A percentile compares a stretch with the other conserved stretches of the same genome.
Evolutionary conservation across 192 early-diverging fungal species (phyloP).

Genomic region (Coemansia sp.): DNA sequence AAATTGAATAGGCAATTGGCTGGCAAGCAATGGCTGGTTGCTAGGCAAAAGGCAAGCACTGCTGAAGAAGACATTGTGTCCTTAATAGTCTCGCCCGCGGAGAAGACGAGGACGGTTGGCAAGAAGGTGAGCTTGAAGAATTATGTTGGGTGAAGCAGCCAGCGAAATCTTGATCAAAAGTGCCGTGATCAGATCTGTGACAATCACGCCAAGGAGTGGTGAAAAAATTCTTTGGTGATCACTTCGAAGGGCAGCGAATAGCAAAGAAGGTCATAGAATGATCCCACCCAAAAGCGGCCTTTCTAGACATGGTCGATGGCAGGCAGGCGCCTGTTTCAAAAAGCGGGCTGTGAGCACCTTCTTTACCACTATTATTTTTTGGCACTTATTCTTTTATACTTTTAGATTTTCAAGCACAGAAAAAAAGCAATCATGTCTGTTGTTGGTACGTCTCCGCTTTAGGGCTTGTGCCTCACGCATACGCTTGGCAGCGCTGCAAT

Average conservation of each 20-base stretch:
- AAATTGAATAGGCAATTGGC: too few relatives aligned
- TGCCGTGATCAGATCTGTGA: neutral
- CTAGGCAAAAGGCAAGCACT: too few relatives aligned
- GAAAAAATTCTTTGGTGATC: neutral
- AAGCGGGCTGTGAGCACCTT: too few relatives aligned
- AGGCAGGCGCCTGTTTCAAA: neutral
- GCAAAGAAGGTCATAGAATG: neutral
- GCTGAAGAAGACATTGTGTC: too few relatives aligned
- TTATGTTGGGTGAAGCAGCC: too few relatives aligned
- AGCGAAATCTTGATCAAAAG: neutral
- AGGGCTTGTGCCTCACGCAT: neutral
- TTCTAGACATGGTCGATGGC: neutral
- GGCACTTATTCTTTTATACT: neutral
- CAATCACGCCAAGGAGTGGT: neutral
- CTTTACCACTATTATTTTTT: neutral
- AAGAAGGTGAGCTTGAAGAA: neutral
- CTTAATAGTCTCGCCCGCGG: too few relatives aligned
- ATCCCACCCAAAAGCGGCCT: neutral
- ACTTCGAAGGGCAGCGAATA: neutral
- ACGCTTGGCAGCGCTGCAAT: neutral
- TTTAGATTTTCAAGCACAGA: constrained; percentile 1
- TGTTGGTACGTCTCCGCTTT: constrained; percentile 12
- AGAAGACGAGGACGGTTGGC: too few relatives aligned
- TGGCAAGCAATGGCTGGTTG: too few relatives aligned
- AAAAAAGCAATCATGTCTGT: constrained; percentile 28